Percentiles rank a stretch among this genome's conserved stretches.
phyloP scores from a whole-genome alignment of 345 rosid species.

The Corchorus olitorius region DNA sequence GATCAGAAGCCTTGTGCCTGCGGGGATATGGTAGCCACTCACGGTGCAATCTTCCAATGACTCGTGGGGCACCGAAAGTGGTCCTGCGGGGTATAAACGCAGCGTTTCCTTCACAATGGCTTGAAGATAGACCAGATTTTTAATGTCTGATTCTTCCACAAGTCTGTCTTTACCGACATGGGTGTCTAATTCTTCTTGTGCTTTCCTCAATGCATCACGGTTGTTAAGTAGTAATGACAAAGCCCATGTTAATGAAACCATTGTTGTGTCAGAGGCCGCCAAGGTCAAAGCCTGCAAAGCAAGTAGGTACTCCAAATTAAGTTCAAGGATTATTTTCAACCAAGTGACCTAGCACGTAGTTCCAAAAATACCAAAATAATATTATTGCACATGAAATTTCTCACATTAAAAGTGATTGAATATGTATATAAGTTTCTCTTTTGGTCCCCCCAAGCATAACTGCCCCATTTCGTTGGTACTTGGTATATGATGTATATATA shows the following conservation, averaged over 20 bases:
- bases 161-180: conserved; percentile 35
- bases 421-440: no score
- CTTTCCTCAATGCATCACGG: conserved; percentile 28
- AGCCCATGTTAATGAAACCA: conserved; percentile 45
- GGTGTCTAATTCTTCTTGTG: conserved; percentile 44
- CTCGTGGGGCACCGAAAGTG: conserved; percentile 39
- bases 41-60: conserved; percentile 39
- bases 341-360: no score
- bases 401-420: no score
- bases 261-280: conserved; percentile 45
- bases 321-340: no score
- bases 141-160: conserved; percentile 34
- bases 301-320: background rate
- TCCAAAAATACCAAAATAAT: no score
- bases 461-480: no score
- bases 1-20: conserved; percentile 33
- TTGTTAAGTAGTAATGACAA: conserved; percentile 46
- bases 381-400: no score
- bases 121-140: conserved; percentile 34
- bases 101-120: conserved; percentile 49
- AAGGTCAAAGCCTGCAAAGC: conserved; percentile 35
- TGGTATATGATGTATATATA: no score
- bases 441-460: no score
- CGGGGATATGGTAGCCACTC: conserved; percentile 36
- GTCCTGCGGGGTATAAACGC: conserved; percentile 38